phyloP scores from a whole-genome alignment of 2,329 filamentous ascomycete species.

The Penicillium sp. region DNA sequence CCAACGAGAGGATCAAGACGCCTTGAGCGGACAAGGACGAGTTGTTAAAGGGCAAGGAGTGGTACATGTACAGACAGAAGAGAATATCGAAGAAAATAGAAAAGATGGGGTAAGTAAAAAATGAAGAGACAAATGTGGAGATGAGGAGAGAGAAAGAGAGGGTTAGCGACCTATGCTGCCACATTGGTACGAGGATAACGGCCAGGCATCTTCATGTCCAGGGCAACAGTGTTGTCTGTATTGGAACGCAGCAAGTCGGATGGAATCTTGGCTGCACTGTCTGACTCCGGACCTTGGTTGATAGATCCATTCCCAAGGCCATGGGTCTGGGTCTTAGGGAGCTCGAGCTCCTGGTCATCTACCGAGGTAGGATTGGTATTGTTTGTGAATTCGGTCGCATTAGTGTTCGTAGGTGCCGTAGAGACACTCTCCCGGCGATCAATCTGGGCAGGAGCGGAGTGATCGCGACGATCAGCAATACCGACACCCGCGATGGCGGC shows the following conservation, averaged over 20 bases:
- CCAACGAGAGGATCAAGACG: slow-evolving; percentile 16
- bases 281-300: background rate
- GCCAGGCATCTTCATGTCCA: slow-evolving; percentile 37
- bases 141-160: background rate
- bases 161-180: slow-evolving; percentile 18
- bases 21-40: slow-evolving; percentile 14
- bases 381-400: slow-evolving; percentile 31
- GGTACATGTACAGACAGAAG: slow-evolving; percentile 16
- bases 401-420: slow-evolving; percentile 34
- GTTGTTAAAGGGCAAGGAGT: slow-evolving; percentile 2
- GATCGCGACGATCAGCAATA: slow-evolving; percentile 18
- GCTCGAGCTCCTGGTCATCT: slow-evolving; percentile 22
- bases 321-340: slow-evolving; percentile 6
- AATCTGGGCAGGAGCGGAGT: slow-evolving; percentile 16
- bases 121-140: slow-evolving; percentile 5
- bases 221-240: slow-evolving; percentile 29
- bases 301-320: slow-evolving; percentile 11
- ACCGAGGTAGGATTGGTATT: slow-evolving; percentile 33
- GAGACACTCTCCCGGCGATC: slow-evolving; percentile 32
- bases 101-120: slow-evolving; percentile 2
- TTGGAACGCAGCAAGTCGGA: slow-evolving; percentile 10
- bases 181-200: slow-evolving; percentile 33
- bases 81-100: slow-evolving; percentile 5
- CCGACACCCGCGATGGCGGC: slow-evolving; percentile 16
- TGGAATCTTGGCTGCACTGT: background rate